phyloP scores from a whole-genome alignment of 164 flowering plant genomes.

The Vitis labrusca region DNA sequence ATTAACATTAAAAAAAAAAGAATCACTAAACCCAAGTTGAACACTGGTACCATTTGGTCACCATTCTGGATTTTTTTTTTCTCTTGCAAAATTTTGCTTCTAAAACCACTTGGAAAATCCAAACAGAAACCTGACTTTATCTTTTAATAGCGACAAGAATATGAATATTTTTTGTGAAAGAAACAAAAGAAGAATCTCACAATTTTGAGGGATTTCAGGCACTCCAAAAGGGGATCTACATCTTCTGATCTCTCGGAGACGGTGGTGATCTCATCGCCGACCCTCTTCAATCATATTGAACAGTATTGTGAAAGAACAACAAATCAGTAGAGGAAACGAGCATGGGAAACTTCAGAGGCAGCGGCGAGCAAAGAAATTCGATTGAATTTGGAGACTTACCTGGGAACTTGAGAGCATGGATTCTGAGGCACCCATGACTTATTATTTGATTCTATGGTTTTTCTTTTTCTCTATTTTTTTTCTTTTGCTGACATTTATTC shows the following conservation, averaged over 20 bases:
- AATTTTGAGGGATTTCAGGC: constrained; percentile 66
- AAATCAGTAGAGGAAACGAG: neutral
- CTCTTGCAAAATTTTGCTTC: too few relatives aligned
- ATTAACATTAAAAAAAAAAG: constrained; percentile 6
- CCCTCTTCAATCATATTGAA: constrained; percentile 11
- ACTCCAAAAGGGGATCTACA: constrained; percentile 74
- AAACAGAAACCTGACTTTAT: too few relatives aligned
- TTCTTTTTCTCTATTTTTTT: too few relatives aligned
- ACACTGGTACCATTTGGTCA: too few relatives aligned
- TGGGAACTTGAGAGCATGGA: constrained; percentile 44
- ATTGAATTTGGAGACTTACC: constrained; percentile 16
- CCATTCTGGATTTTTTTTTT: too few relatives aligned
- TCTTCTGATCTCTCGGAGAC: constrained; percentile 58
- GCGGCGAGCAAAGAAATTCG: neutral
- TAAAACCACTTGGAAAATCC: too few relatives aligned
- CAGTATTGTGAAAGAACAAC: neutral
- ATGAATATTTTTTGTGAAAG: neutral
- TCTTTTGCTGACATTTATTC: too few relatives aligned
- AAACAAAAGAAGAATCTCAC: constrained; percentile 34
- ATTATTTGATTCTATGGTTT: too few relatives aligned
- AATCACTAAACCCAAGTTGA: constrained; percentile 1
- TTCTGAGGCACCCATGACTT: constrained; percentile 61
- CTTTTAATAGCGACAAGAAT: too few relatives aligned
- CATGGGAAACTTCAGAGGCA: neutral
- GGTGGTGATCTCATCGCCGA: constrained; percentile 70